These are phyloP conservation scores for Colletotrichum sp. DNA, from an alignment of 2,329 filamentous ascomycete species.

Conservation along the genomic window DNA sequence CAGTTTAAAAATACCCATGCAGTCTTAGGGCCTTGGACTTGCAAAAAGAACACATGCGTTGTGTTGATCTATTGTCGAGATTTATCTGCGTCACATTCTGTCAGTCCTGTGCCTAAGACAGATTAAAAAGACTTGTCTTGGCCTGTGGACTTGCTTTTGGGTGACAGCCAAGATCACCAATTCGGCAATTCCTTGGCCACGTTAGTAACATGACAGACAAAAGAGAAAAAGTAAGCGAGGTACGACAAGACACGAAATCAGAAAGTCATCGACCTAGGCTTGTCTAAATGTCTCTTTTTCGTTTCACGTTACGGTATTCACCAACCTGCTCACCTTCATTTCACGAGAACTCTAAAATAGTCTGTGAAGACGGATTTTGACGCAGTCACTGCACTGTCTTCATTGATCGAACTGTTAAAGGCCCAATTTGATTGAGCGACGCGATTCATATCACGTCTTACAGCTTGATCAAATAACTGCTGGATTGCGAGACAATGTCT, in stretches of 20 bases:
- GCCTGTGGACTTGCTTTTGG: neutral
- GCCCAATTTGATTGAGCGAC: neutral
- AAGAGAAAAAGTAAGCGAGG: neutral
- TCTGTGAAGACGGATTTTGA: rapidly evolving
- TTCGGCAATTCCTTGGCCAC: neutral
- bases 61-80: neutral
- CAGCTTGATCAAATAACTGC: neutral
- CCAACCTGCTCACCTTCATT: rapidly evolving
- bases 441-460: neutral
- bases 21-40: neutral
- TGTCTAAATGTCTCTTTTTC: neutral
- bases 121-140: neutral
- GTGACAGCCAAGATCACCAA: neutral
- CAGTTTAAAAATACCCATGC: neutral
- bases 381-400: neutral
- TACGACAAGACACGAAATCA: neutral
- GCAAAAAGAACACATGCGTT: neutral
- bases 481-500: neutral
- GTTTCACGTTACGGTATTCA: rapidly evolving
- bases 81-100: rapidly evolving
- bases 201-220: neutral
- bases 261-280: neutral
- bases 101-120: neutral
- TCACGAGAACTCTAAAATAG: neutral
- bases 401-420: neutral